Percentiles rank a stretch among this genome's conserved stretches.
phyloP scores from a whole-genome alignment of 352 stramenopile species.

The Globisporangium viniferum region DNA sequence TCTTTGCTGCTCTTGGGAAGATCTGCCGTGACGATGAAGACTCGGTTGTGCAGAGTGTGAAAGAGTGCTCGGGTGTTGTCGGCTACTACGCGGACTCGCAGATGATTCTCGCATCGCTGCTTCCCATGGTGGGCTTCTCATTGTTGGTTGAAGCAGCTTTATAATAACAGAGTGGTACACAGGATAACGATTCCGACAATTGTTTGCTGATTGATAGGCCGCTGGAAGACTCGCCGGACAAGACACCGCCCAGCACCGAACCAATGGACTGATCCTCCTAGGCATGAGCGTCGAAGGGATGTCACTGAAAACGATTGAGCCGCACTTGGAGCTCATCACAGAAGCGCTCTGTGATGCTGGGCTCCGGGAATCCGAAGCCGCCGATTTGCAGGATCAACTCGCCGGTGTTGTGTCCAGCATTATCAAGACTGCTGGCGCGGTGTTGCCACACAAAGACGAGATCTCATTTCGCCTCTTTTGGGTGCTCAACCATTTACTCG shows the following conservation, averaged over 20 bases:
- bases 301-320: conserved; percentile 47
- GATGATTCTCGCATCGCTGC: conserved; percentile 68
- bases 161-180: not conserved
- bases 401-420: conserved; percentile 58
- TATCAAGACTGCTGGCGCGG: conserved; percentile 42
- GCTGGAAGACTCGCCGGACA: conserved; percentile 61
- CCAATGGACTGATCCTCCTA: conserved; percentile 72
- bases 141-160: not conserved
- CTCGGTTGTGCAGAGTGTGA: conserved; percentile 55
- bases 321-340: conserved; percentile 68
- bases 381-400: conserved; percentile 70
- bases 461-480: conserved; percentile 75
- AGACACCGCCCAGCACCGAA: conserved; percentile 76
- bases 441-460: conserved; percentile 43
- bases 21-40: conserved; percentile 78
- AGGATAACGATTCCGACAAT: not conserved
- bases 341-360: conserved; percentile 68
- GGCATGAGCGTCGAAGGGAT: conserved; percentile 84
- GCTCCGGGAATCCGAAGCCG: conserved; percentile 65
- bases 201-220: conserved; percentile 20
- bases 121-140: conserved; percentile 50
- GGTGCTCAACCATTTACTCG: conserved; percentile 74
- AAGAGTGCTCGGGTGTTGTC: conserved; percentile 56
- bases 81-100: conserved; percentile 69
- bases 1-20: conserved; percentile 68